Conservation (phyloP, 2,329 filamentous ascomycete species). For the Calonectria crousiana region DNA sequence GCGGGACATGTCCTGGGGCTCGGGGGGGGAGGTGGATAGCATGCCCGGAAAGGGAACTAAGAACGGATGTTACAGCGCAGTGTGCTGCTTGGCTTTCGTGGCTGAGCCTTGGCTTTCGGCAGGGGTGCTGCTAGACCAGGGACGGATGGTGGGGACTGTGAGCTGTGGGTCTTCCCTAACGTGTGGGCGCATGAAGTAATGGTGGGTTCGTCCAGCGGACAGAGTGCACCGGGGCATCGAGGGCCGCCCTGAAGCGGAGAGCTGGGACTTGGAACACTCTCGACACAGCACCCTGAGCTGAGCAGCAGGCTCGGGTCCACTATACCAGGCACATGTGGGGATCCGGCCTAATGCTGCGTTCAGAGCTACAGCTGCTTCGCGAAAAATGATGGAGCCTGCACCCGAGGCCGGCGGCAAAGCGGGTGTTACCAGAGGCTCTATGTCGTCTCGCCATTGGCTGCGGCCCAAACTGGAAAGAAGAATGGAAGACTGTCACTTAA, state of each 20-base stretch:
- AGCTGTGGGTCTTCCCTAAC: neutral
- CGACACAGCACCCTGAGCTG: conserved; percentile 21
- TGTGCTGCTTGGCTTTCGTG: conserved; percentile 32
- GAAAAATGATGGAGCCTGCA: neutral
- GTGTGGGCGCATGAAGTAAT: conserved; percentile 30
- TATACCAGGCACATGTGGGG: conserved; percentile 22
- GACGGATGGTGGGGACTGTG: conserved; percentile 29
- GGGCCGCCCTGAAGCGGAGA: conserved; percentile 13
- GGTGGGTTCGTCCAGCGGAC: conserved; percentile 9
- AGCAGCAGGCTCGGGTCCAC: conserved; percentile 8
- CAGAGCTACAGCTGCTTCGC: neutral
- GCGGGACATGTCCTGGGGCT: conserved; percentile 15
- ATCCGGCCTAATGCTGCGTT: neutral
- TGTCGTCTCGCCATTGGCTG: neutral
- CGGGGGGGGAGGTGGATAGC: conserved; percentile 8
- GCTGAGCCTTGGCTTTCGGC: conserved; percentile 32
- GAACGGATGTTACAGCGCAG: conserved; percentile 10
- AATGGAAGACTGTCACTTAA: neutral
- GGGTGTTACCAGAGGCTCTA: neutral
- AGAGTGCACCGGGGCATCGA: neutral
- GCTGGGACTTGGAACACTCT: conserved; percentile 19
- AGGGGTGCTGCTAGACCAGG: conserved; percentile 31
- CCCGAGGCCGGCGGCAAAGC: neutral
- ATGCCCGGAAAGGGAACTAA: conserved; percentile 15
- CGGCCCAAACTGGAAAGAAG: neutral